Conservation (phyloP, 345 rosid genomes). For the Linum lewisii region DNA sequence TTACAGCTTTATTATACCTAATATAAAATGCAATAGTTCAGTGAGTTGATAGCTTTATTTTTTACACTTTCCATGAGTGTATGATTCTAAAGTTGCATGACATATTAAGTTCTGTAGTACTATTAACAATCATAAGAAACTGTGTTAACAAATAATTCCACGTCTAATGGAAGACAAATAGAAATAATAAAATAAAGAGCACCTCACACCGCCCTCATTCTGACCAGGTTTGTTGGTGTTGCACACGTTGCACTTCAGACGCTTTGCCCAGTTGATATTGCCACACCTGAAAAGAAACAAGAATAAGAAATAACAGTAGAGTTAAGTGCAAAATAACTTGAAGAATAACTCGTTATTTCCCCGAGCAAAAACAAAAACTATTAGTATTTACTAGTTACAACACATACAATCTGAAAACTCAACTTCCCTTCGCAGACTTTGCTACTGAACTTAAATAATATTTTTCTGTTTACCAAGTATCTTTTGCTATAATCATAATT, state of each 20-base stretch:
- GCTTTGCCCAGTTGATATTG: constrained; percentile 97
- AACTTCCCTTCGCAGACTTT: background rate
- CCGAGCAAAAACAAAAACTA: no score
- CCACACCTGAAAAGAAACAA: constrained; percentile 58
- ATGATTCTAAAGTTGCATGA: background rate
- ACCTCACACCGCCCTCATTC: constrained; percentile 97
- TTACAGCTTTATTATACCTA: no score
- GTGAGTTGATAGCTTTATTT: no score
- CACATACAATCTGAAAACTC: background rate
- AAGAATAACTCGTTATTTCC: background rate
- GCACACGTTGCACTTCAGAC: constrained; percentile 85
- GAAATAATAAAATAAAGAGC: background rate
- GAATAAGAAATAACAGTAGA: background rate
- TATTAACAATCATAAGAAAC: no score
- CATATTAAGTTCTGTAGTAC: background rate
- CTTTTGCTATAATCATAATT: background rate
- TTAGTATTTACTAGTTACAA: no score
- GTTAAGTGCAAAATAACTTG: background rate
- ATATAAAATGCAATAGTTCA: no score
- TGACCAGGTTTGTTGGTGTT: constrained; percentile 97
- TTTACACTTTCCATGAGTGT: background rate
- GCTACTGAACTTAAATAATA: background rate
- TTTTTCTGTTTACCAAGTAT: background rate
- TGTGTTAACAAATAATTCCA: background rate
- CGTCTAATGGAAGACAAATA: background rate